Percentiles rank a stretch among this genome's conserved stretches.
These are phyloP conservation scores for Chlorella sp. DNA, from an alignment of 139 green algal species.

Conservation along the genomic window DNA sequence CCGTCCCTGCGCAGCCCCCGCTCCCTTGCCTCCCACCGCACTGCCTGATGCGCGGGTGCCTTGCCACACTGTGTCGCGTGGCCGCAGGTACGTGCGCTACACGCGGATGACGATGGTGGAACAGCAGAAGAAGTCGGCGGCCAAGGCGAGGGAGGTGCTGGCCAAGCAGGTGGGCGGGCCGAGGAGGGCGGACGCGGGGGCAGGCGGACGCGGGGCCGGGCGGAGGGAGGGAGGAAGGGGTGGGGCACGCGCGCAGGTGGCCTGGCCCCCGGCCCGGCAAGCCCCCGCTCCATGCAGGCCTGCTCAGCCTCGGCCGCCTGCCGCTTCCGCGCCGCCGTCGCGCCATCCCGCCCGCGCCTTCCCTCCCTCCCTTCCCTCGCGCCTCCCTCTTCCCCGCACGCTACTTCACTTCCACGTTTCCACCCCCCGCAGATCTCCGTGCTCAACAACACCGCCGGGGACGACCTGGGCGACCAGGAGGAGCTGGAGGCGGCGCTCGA, in stretches of 20 bases:
- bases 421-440: constrained; percentile 26
- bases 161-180: constrained; percentile 46
- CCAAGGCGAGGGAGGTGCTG: constrained; percentile 58
- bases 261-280: background rate
- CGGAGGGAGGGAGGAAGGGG: background rate
- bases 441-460: constrained; percentile 51
- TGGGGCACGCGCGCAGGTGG: background rate
- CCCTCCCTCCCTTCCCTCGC: background rate
- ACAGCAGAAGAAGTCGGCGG: constrained; percentile 41
- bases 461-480: constrained; percentile 39
- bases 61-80: constrained; percentile 19
- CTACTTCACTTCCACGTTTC: background rate
- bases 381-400: background rate
- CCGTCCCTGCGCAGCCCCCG: background rate
- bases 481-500: constrained; percentile 39
- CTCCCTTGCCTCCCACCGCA: background rate
- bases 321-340: background rate
- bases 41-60: constrained; percentile 38
- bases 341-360: background rate
- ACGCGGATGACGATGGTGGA: constrained; percentile 47
- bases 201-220: background rate
- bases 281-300: too few relatives aligned
- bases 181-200: too few relatives aligned
- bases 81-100: constrained; percentile 54
- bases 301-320: background rate